phyloP scores from a whole-genome alignment of 2,329 filamentous ascomycete species.

The Talaromyces albobiverticillius region DNA sequence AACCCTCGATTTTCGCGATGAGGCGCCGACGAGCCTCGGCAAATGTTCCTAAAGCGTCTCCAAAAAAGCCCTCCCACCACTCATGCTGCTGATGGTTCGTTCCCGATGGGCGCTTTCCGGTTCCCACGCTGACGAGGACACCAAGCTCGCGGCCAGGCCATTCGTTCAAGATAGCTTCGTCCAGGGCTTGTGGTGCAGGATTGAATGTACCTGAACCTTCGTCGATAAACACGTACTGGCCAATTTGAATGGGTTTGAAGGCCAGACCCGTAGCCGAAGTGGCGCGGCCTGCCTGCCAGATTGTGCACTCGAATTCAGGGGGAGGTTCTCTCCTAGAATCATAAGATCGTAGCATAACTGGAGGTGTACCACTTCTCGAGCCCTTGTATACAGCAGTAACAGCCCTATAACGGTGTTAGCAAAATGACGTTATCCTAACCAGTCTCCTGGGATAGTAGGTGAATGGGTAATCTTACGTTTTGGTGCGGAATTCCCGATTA shows the following conservation, averaged over 20 bases:
- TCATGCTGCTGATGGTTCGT: constrained; percentile 66
- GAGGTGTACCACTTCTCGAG: constrained; percentile 63
- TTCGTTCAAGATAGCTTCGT: constrained; percentile 88
- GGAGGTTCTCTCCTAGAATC: constrained; percentile 89
- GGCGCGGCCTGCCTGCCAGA: constrained; percentile 96
- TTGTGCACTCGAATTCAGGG: constrained; percentile 88
- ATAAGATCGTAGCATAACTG: constrained; percentile 84
- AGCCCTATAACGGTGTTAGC: constrained; percentile 54
- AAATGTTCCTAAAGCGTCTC: constrained; percentile 73
- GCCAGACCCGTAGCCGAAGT: constrained; percentile 87
- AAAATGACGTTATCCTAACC: constrained; percentile 9
- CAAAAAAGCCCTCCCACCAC: constrained; percentile 88
- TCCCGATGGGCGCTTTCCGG: constrained; percentile 76
- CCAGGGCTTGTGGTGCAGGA: constrained; percentile 76
- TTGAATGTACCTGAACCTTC: constrained; percentile 92
- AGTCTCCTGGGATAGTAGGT: not conserved
- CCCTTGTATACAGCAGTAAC: constrained; percentile 90
- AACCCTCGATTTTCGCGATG: constrained; percentile 91
- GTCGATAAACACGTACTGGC: constrained; percentile 90
- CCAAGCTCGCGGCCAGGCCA: constrained; percentile 93
- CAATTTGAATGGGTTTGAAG: constrained; percentile 93
- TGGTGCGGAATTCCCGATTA: constrained; percentile 76
- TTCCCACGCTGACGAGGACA: constrained; percentile 91
- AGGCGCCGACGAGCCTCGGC: constrained; percentile 82
- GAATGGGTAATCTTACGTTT: constrained; percentile 63